These are phyloP conservation scores for Pulveroboletus sp. DNA, from an alignment of 768 basidiomycete genomes.

Conservation along the genomic window DNA sequence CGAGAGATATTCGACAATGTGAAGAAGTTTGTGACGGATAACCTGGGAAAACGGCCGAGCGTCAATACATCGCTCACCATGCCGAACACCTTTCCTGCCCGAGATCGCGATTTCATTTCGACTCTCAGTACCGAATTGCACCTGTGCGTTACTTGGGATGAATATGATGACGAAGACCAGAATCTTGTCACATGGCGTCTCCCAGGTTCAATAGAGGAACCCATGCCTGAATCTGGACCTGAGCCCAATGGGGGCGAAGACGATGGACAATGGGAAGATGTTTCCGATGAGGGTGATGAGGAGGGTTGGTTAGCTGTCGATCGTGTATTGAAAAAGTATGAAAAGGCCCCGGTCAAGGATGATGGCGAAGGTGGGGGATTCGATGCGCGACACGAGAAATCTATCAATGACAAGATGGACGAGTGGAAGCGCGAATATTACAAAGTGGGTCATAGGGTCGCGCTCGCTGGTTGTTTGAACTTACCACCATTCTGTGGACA, in stretches of 20 bases:
- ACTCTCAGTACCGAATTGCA: constrained; percentile 74
- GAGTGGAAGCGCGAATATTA: constrained; percentile 93
- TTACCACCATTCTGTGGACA: constrained; percentile 29
- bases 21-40: constrained; percentile 63
- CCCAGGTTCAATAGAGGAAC: constrained; percentile 41
- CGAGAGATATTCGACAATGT: constrained; percentile 75
- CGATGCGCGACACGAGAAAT: constrained; percentile 72
- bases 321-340: constrained; percentile 83
- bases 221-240: constrained; percentile 30
- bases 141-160: constrained; percentile 85
- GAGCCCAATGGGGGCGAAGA: constrained; percentile 42
- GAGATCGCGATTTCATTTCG: constrained; percentile 75
- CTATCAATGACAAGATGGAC: constrained; percentile 77
- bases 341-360: constrained; percentile 71
- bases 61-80: constrained; percentile 49
- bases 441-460: constrained; percentile 57
- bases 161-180: constrained; percentile 78
- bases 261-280: constrained; percentile 45
- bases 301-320: constrained; percentile 72
- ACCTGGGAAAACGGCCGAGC: constrained; percentile 31
- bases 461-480: background rate
- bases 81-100: constrained; percentile 73
- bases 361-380: constrained; percentile 70
- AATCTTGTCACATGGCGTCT: constrained; percentile 69
- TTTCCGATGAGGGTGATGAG: constrained; percentile 55